Evolutionary conservation across 2,329 filamentous ascomycete genomes (phyloP), one percentile per base, ranked within the genome.

Genomic region (Fusarium setosum): DNA sequence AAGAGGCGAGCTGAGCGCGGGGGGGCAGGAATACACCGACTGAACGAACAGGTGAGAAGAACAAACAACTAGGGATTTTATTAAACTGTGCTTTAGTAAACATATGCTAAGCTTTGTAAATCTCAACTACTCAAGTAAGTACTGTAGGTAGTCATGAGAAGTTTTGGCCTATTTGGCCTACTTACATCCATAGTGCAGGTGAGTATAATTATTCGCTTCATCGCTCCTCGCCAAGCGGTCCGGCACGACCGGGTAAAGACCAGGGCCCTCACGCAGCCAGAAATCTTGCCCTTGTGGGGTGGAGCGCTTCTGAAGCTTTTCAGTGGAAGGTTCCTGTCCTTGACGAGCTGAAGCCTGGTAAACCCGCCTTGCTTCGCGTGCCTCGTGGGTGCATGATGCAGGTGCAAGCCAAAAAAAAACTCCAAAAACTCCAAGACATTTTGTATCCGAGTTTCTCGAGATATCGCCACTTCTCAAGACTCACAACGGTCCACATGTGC

Each of bases 1-100:
- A 51, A 40, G 47, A 50, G 47, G 32, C 32, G 47, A 50, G 34
- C 48, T 51, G 48, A 23, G 10, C 24, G 23, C n/a, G n/a, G n/a
- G n/a, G 48, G 20, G 11, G 20, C 45, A 49, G 34, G 12, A 18
- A 35, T 35, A 35, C 32, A 35, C 45, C 20, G 29, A 35, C 10
- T 35, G 31, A 18, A 18, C 31, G 4, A 5, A 44, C 13, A n/a
- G 40, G 40, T 20, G 38, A 20, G 38, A n/a, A n/a, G n/a, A n/a
- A n/a, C n/a, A n/a, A 29, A 29, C 26, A 29, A 29, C 26, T 29
- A 29, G 26, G 12, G 12, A 29, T 29, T 29, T 8, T 9, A 9
- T 29, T 29, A 29, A 29, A 12, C 26, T 29, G 32, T n/a, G 44
- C 44, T 13, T 47, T 47, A 47, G 44, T 47, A 26, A 47, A 47